A percentile compares a stretch with the other conserved stretches of the same genome.
phyloP scores from a whole-genome alignment of 2,329 filamentous ascomycete species.

The Diaporthe sp. region DNA sequence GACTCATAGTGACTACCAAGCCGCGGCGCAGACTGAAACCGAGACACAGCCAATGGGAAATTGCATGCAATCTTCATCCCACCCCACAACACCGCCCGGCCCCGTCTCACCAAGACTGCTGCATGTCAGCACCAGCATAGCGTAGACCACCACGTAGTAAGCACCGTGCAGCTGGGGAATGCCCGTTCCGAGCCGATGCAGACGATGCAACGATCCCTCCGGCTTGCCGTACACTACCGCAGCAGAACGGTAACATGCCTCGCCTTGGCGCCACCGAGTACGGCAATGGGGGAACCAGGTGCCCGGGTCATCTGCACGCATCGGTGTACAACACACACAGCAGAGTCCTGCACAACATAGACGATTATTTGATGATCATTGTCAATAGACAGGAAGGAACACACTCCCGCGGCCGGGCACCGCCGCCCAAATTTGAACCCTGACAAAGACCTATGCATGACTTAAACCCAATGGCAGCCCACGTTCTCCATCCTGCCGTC shows the following conservation, averaged over 20 bases:
- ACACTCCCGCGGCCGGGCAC: neutral
- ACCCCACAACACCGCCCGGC: neutral
- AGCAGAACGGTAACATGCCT: neutral
- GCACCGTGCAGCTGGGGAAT: slow-evolving; percentile 13
- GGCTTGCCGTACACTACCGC: neutral
- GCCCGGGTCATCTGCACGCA: neutral
- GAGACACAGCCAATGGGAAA: slow-evolving; percentile 4
- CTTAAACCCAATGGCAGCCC: neutral
- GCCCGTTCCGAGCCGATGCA: slow-evolving; percentile 7
- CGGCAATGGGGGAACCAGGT: neutral
- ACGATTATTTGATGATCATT: neutral
- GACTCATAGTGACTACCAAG: slow-evolving; percentile 35
- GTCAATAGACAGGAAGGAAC: neutral
- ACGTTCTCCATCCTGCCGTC: neutral
- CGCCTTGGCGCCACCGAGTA: neutral
- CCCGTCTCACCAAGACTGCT: neutral
- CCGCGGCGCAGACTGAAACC: slow-evolving; percentile 26
- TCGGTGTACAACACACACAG: neutral
- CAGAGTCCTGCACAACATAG: neutral
- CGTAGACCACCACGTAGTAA: neutral
- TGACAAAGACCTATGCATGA: neutral
- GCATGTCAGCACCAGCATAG: slow-evolving; percentile 8
- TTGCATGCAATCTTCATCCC: neutral
- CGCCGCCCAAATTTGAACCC: neutral
- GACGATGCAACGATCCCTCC: slow-evolving; percentile 14